Conservation (phyloP, 202 grass and related monocot species). For the Zizania palustris region DNA sequence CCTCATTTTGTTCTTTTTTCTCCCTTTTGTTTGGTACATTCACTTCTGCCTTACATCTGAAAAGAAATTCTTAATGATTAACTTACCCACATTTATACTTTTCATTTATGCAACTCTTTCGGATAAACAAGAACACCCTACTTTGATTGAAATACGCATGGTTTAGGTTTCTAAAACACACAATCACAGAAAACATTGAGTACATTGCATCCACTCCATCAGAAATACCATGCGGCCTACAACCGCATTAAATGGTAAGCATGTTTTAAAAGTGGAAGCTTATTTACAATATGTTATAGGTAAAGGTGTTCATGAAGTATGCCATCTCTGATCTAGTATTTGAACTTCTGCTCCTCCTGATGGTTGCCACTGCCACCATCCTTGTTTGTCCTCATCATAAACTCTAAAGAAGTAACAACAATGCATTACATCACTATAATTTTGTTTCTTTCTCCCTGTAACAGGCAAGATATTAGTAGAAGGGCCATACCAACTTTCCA, state of each 20-base stretch:
- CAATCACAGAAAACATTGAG: not conserved
- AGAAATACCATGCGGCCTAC: not conserved
- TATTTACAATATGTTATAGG: not conserved
- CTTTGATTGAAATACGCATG: slow-evolving; percentile 19
- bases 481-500: not conserved
- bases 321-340: not conserved
- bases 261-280: slow-evolving; percentile 21
- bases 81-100: slow-evolving; percentile 2
- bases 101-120: slow-evolving; percentile 10
- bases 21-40: not conserved
- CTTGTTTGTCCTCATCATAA: slow-evolving; percentile 9
- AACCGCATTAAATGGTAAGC: not conserved
- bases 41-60: not conserved
- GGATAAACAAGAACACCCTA: not conserved
- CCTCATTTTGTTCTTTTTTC: slow-evolving; percentile 25
- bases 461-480: slow-evolving; percentile 16
- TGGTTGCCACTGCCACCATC: not conserved
- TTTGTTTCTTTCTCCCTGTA: slow-evolving; percentile 9
- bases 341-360: not conserved
- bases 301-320: slow-evolving; percentile 1
- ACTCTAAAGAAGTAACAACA: slow-evolving; percentile 17
- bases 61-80: slow-evolving; percentile 6
- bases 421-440: not conserved
- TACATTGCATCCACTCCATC: not conserved
- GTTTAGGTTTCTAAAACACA: not conserved